Conservation (phyloP, 768 basidiomycete species). For the Crepidotus variabilis region DNA sequence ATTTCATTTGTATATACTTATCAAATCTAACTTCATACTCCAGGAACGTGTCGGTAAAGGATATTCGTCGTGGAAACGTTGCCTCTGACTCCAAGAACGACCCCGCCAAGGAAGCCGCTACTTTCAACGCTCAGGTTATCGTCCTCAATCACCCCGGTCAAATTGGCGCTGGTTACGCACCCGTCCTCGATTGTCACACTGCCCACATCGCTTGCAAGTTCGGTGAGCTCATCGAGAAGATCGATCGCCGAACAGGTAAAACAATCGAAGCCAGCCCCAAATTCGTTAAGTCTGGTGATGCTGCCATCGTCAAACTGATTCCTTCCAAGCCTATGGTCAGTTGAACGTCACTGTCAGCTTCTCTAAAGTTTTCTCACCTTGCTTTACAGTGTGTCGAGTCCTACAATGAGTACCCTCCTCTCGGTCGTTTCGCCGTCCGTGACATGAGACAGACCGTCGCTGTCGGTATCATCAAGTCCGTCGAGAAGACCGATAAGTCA, state of each 20-base stretch:
- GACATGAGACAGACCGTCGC: conserved; percentile 99
- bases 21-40: conserved; percentile 4
- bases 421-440: conserved; percentile 99
- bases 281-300: conserved; percentile 99
- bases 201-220: conserved; percentile 99
- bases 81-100: conserved; percentile 99
- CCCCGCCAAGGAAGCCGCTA: conserved; percentile 98
- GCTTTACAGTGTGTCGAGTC: conserved; percentile 46
- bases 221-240: conserved; percentile 97
- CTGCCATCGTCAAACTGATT: conserved; percentile 96
- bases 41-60: conserved; percentile 99
- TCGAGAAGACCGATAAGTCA: conserved; percentile 90
- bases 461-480: conserved; percentile 97
- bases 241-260: conserved; percentile 98
- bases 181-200: conserved; percentile 99
- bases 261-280: conserved; percentile 85
- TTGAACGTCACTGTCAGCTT: conserved; percentile 1
- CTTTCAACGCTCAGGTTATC: conserved; percentile 99
- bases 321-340: conserved; percentile 90
- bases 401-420: conserved; percentile 97
- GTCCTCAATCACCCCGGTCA: conserved; percentile 99
- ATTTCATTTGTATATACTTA: background rate
- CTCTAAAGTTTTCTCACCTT: background rate
- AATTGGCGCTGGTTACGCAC: conserved; percentile 98
- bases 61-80: conserved; percentile 99